Percentiles rank a stretch among this genome's conserved stretches.
phyloP scores from a whole-genome alignment of 176 grass and related monocot genomes.

The Phoenix dactylifera region DNA sequence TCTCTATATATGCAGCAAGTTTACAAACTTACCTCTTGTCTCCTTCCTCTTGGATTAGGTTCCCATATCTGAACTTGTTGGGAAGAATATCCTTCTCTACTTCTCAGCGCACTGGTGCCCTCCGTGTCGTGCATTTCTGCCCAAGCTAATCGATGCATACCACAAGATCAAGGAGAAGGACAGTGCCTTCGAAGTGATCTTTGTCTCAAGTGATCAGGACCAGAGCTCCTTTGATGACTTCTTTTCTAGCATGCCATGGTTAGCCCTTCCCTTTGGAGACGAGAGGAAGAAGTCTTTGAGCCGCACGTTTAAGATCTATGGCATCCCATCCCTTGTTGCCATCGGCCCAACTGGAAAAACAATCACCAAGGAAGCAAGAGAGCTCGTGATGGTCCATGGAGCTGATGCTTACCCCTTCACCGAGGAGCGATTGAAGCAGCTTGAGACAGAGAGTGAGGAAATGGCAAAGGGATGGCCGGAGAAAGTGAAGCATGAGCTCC shows the following conservation, averaged over 20 bases:
- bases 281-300: conserved; percentile 38
- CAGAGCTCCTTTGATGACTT: conserved; percentile 49
- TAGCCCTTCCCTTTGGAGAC: conserved; percentile 67
- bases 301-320: conserved; percentile 35
- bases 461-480: conserved; percentile 43
- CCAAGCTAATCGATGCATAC: conserved; percentile 56
- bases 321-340: conserved; percentile 52
- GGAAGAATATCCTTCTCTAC: conserved; percentile 85
- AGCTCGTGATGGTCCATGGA: conserved; percentile 35
- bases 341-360: conserved; percentile 61
- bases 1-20: no score
- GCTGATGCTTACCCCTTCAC: conserved; percentile 74
- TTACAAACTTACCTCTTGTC: background rate
- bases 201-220: conserved; percentile 67
- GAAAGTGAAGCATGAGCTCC: conserved; percentile 59
- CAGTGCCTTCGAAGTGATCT: conserved; percentile 61
- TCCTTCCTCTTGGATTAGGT: conserved; percentile 29
- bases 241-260: conserved; percentile 76
- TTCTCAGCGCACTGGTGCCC: conserved; percentile 71
- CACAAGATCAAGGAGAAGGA: conserved; percentile 67
- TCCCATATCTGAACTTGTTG: conserved; percentile 57
- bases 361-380: conserved; percentile 40
- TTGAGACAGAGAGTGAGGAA: conserved; percentile 44
- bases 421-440: conserved; percentile 41
- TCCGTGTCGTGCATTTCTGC: conserved; percentile 62